Conservation (phyloP, 148 eudicot genomes). For the Vaccinium vitisidaea region DNA sequence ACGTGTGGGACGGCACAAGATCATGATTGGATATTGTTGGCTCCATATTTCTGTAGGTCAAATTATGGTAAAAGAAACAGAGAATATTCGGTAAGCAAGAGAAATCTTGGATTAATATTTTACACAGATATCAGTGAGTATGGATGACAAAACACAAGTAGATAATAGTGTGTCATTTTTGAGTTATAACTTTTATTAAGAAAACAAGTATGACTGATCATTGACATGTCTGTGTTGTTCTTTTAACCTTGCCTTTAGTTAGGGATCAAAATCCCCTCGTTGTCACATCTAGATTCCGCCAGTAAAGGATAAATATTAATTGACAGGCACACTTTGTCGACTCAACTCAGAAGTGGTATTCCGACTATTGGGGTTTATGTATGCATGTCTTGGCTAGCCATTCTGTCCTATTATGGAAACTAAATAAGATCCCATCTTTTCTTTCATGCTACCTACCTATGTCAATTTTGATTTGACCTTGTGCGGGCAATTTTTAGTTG, state of each 20-base stretch:
- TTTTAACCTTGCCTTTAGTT: background rate
- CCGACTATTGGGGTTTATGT: background rate
- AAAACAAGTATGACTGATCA: background rate
- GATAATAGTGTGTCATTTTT: background rate
- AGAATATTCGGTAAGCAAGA: background rate
- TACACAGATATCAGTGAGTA: background rate
- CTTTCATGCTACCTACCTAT: background rate
- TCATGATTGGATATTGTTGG: background rate
- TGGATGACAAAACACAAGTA: background rate
- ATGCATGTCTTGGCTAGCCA: background rate
- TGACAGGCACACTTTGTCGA: no score
- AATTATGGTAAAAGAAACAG: background rate
- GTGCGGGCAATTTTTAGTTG: background rate
- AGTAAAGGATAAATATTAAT: background rate
- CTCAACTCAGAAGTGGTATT: background rate
- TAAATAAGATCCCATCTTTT: background rate
- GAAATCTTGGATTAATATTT: background rate
- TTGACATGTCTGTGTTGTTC: background rate
- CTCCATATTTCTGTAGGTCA: background rate
- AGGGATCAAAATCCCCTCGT: background rate
- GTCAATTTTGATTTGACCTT: background rate
- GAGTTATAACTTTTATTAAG: background rate
- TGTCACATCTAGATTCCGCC: background rate
- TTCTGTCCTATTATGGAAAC: background rate
- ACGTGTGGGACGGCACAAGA: background rate